phyloP scores from a whole-genome alignment of 1,284 basidiomycete genomes.

The Mycosarcoma maydis region DNA sequence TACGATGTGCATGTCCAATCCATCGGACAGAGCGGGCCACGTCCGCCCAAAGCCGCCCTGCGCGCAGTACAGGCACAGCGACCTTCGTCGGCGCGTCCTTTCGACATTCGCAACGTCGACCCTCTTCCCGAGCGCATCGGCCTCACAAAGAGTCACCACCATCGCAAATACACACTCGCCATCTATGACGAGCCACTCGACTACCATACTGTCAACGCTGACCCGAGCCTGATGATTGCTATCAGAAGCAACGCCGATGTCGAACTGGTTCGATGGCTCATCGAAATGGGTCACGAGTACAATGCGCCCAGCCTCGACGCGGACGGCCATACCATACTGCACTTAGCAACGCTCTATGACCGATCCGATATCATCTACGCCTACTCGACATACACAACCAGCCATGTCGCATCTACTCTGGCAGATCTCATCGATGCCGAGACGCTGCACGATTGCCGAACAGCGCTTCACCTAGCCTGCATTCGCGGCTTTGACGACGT shows the following conservation, averaged over 20 bases:
- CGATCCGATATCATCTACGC: constrained; percentile 50
- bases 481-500: constrained; percentile 88
- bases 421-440: constrained; percentile 33
- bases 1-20: neutral
- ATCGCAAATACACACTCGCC: constrained; percentile 34
- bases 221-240: constrained; percentile 48
- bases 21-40: neutral
- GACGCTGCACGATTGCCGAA: constrained; percentile 72
- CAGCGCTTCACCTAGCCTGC: constrained; percentile 86
- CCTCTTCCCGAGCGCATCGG: constrained; percentile 1
- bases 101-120: constrained; percentile 46
- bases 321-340: constrained; percentile 44
- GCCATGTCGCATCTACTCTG: constrained; percentile 24
- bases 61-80: constrained; percentile 37
- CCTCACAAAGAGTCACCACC: constrained; percentile 16
- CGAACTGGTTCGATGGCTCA: constrained; percentile 57
- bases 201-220: constrained; percentile 4
- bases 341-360: constrained; percentile 49
- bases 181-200: constrained; percentile 17
- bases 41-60: constrained; percentile 19
- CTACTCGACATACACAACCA: constrained; percentile 32
- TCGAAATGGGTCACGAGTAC: constrained; percentile 59
- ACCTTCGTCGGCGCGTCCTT: constrained; percentile 27
- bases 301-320: constrained; percentile 31
- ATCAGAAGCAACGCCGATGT: constrained; percentile 49